phyloP scores from a whole-genome alignment of 495 filamentous ascomycete genomes.

The Aspergillus haitiensis region DNA sequence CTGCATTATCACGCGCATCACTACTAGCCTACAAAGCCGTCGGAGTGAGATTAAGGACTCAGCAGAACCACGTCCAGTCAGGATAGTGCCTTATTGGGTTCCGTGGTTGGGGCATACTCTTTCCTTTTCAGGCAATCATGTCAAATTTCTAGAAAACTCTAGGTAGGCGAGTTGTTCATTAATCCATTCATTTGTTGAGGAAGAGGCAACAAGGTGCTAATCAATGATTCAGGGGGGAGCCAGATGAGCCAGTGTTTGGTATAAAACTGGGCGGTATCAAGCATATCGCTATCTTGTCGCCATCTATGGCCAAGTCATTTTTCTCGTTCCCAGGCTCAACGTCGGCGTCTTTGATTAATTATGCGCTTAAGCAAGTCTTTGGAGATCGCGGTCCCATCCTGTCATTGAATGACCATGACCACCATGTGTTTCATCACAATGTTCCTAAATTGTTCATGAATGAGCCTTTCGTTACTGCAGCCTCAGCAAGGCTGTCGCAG shows the following conservation, averaged over 20 bases:
- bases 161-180: conserved; percentile 37
- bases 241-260: conserved; percentile 51
- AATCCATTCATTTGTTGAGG: neutral
- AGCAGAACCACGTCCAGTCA: conserved; percentile 34
- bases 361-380: conserved; percentile 52
- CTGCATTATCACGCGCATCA: conserved; percentile 41
- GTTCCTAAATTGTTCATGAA: conserved; percentile 41
- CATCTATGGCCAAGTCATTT: conserved; percentile 48
- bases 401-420: conserved; percentile 34
- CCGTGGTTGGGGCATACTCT: conserved; percentile 57
- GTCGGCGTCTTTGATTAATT: conserved; percentile 36
- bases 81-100: conserved; percentile 58
- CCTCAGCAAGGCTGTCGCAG: conserved; percentile 34
- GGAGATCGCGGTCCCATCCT: conserved; percentile 39
- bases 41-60: conserved; percentile 16
- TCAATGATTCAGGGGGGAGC: conserved; percentile 35
- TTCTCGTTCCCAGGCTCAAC: conserved; percentile 39
- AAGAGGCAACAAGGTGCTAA: neutral
- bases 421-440: conserved; percentile 38
- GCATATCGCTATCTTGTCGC: conserved; percentile 53
- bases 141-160: conserved; percentile 40
- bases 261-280: conserved; percentile 51
- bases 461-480: conserved; percentile 44
- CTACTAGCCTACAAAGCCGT: conserved; percentile 39
- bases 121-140: conserved; percentile 46